A percentile compares a stretch with the other conserved stretches of the same genome.
These are phyloP conservation scores for Crepidotus variabilis DNA, from an alignment of 768 basidiomycete genomes.

Conservation along the genomic window DNA sequence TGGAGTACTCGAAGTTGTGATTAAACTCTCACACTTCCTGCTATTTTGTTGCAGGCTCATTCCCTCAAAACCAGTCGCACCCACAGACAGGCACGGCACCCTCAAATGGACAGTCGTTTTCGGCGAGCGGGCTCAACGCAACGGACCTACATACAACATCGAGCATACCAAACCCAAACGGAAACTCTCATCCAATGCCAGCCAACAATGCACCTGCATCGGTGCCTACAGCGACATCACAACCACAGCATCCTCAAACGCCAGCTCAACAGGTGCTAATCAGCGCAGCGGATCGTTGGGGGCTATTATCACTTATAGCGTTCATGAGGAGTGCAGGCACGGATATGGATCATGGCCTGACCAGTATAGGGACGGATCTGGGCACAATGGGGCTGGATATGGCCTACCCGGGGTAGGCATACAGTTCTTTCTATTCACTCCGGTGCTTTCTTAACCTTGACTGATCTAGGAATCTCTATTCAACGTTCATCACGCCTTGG, in stretches of 20 bases:
- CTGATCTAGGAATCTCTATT: constrained; percentile 67
- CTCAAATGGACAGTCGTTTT: constrained; percentile 26
- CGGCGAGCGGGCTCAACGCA: constrained; percentile 32
- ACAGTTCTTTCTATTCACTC: constrained; percentile 5
- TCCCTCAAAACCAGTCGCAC: constrained; percentile 21
- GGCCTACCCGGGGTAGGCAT: constrained; percentile 72
- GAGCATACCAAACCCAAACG: constrained; percentile 25
- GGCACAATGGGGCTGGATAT: constrained; percentile 92
- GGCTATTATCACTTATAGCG: constrained; percentile 78
- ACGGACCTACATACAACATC: constrained; percentile 27
- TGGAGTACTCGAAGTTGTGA: not conserved
- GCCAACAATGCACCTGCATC: constrained; percentile 28
- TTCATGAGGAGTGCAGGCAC: constrained; percentile 77
- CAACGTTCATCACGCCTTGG: constrained; percentile 96
- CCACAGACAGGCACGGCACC: constrained; percentile 22
- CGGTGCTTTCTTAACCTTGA: constrained; percentile 12
- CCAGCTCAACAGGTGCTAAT: constrained; percentile 92
- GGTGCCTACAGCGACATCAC: constrained; percentile 29
- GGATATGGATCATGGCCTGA: constrained; percentile 78
- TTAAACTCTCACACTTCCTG: constrained; percentile 10
- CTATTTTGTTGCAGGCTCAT: constrained; percentile 13
- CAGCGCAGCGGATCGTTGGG: constrained; percentile 94
- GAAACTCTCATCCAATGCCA: constrained; percentile 33
- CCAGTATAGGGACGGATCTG: constrained; percentile 87
- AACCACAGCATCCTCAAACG: constrained; percentile 65